Percentiles rank a stretch among this genome's conserved stretches.
phyloP scores from a whole-genome alignment of 306 rosid genomes.

The Aeschynomene evenia region DNA sequence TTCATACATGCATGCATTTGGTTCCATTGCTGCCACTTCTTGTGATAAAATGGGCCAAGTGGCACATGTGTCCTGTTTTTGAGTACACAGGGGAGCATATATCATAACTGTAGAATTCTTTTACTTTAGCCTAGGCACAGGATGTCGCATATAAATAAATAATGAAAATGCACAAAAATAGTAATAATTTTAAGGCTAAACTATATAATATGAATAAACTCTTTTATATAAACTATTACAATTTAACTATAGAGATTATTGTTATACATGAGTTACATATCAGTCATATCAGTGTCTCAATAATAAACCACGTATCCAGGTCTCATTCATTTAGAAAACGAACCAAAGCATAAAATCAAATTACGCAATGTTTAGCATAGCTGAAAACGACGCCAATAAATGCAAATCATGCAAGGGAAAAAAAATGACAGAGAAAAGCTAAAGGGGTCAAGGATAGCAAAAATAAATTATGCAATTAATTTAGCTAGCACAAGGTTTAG shows the following conservation, averaged over 20 bases:
- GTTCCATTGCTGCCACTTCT: background rate
- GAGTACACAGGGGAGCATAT: background rate
- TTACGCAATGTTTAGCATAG: background rate
- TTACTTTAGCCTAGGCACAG: too few species aligned
- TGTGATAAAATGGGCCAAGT: background rate
- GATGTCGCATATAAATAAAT: too few species aligned
- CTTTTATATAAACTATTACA: too few species aligned
- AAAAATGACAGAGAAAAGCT: background rate
- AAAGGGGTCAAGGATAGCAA: background rate
- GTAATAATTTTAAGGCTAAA: too few species aligned
- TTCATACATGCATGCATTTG: background rate
- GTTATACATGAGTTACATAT: too few species aligned
- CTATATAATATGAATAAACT: too few species aligned
- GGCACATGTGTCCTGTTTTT: background rate
- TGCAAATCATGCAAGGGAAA: slow-evolving; percentile 5
- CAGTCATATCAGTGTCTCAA: background rate
- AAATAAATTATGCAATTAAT: background rate
- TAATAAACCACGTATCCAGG: slow-evolving; percentile 6
- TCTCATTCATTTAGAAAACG: background rate
- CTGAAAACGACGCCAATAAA: slow-evolving; percentile 1
- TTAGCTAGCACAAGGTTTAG: background rate
- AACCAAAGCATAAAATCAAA: background rate
- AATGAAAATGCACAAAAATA: too few species aligned
- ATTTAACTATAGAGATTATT: too few species aligned
- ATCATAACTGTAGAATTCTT: background rate